Base-by-base conservation (phyloP, 192 early-diverging fungal species). In the Chytriomyces sp. region DNA sequence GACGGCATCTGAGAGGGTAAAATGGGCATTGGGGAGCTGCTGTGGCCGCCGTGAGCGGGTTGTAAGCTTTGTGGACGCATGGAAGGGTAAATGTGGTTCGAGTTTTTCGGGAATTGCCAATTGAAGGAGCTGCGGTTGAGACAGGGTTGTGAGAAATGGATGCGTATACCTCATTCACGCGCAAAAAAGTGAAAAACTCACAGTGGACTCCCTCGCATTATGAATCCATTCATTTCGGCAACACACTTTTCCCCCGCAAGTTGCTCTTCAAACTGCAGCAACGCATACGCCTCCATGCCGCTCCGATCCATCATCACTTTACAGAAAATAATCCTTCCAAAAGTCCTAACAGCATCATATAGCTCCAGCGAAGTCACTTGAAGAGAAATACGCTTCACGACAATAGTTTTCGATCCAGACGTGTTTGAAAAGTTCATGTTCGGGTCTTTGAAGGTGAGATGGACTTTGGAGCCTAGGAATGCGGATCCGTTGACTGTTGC, bases 381-480 rank as follows among this genome's bases (percentile, higher is more conserved):
- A 5, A 87, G 72, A 1, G 86, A 84, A 53, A 87, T 83, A 59
- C 83, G 83, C 53, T 86, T 85, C 50, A 84, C 80, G 4, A 87
- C 78, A 61, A 87, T 82, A 2, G 80, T 63, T 64, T 87, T 87
- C 53, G 83, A 67, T 16, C 86, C 86, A 35, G 86, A 87, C 3
- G 86, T 87, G 77, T 74, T 87, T 44, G 68, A 76, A 69, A 85
- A 87, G 77, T 87, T 87, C 80, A 85, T 82, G 79, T 83, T 87
- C 43, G 82, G 80, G 68, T 87, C 84, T 49, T 85, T 82, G 81
- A 83, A 87, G 13, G 80, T 83, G 59, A 85, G 67, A 24, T 83
- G 80, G 10, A 84, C 86, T 62, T 85, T 87, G 11, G 79, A 75
- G 61, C 86, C 86, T 0, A 87, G 77, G 76, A 87, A 87, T 79